Conservation (phyloP, 2,329 filamentous ascomycete genomes). For the Helotiales sp. region DNA sequence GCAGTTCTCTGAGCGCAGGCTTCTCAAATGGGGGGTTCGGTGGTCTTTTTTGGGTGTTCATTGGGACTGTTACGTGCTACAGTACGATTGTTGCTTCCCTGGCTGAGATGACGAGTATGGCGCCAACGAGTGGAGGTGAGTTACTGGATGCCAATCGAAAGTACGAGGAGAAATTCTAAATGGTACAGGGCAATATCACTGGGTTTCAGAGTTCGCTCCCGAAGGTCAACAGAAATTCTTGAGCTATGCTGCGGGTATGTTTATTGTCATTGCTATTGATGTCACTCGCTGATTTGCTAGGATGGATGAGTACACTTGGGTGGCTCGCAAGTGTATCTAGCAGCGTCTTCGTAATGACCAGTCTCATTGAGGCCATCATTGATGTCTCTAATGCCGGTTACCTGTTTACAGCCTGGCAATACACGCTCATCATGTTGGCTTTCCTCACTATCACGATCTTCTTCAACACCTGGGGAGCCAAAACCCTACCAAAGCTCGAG, state of each 20-base stretch:
- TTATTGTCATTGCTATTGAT: neutral
- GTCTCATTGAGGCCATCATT: slow-evolving; percentile 51
- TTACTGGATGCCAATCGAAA: neutral
- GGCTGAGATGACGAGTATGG: slow-evolving; percentile 40
- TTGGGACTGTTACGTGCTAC: slow-evolving; percentile 44
- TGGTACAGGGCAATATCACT: slow-evolving; percentile 60
- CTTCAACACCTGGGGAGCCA: slow-evolving; percentile 52
- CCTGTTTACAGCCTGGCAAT: slow-evolving; percentile 48
- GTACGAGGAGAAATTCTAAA: slow-evolving; percentile 51
- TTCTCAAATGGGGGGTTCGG: slow-evolving; percentile 37
- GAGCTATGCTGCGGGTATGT: slow-evolving; percentile 54
- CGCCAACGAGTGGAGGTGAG: slow-evolving; percentile 34
- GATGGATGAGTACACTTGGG: slow-evolving; percentile 53
- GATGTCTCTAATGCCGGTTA: slow-evolving; percentile 44
- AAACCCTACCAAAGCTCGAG: slow-evolving; percentile 50
- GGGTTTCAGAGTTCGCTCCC: slow-evolving; percentile 60
- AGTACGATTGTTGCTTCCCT: slow-evolving; percentile 35
- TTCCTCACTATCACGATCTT: slow-evolving; percentile 48
- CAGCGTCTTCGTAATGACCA: slow-evolving; percentile 50
- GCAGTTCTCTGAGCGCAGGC: slow-evolving; percentile 41
- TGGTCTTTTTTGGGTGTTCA: slow-evolving; percentile 49
- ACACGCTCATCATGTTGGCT: slow-evolving; percentile 50
- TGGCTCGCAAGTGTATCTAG: slow-evolving; percentile 52
- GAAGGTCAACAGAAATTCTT: slow-evolving; percentile 55
- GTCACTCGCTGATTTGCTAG: slow-evolving; percentile 33